These are phyloP conservation scores for Penicillium sp. DNA, from an alignment of 2,329 filamentous ascomycete species.

Conservation along the genomic window DNA sequence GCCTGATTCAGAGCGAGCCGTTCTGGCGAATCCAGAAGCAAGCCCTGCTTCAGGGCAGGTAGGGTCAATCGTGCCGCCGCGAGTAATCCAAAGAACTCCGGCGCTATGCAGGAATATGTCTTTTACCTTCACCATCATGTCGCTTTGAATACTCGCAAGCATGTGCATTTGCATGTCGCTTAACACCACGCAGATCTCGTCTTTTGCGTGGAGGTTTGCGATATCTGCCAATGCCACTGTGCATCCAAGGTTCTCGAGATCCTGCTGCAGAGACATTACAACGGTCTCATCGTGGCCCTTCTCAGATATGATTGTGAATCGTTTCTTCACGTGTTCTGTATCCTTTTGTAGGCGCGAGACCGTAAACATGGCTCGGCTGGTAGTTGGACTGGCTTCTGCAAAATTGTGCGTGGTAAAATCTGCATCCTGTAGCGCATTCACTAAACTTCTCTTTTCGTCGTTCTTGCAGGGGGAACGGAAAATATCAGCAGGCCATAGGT, in stretches of 20 bases:
- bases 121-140: conserved; percentile 13
- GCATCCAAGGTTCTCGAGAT: neutral
- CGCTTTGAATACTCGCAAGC: conserved; percentile 1
- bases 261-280: neutral
- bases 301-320: conserved; percentile 13
- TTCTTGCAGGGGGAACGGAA: neutral
- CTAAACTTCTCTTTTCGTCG: neutral
- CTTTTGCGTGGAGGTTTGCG: conserved; percentile 4
- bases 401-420: neutral
- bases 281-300: neutral
- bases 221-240: conserved; percentile 8
- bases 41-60: conserved; percentile 16
- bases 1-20: conserved; percentile 25
- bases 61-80: conserved; percentile 11
- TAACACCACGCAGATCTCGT: conserved; percentile 19
- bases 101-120: conserved; percentile 14
- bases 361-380: neutral
- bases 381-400: neutral
- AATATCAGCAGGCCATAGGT: conserved; percentile 2
- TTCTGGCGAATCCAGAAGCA: conserved; percentile 22
- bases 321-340: neutral
- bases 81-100: conserved; percentile 24
- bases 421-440: neutral
- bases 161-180: conserved; percentile 4
- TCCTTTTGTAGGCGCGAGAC: neutral